phyloP scores from a whole-genome alignment of 768 basidiomycete species.

The Trametes villosa region DNA sequence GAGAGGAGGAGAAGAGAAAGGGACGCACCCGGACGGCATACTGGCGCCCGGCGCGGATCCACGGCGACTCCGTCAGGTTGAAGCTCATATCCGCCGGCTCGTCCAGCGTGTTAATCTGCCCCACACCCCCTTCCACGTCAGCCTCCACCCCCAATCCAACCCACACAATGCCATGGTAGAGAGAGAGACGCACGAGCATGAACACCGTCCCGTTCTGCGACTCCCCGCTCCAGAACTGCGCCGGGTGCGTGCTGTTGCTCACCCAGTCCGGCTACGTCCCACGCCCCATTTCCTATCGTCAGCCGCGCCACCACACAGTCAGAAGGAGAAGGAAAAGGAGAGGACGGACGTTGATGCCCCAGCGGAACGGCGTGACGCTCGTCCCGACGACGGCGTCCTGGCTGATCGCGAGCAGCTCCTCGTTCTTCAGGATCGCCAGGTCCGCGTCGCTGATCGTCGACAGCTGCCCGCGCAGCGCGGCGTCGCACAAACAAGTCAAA shows the following conservation, averaged over 20 bases:
- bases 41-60: conserved; percentile 68
- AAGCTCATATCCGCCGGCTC: conserved; percentile 62
- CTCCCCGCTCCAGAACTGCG: conserved; percentile 74
- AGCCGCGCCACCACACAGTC: neutral
- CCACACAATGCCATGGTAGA: neutral
- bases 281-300: too few species aligned
- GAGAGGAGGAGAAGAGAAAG: conserved; percentile 4
- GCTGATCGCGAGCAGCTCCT: conserved; percentile 68
- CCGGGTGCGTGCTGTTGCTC: conserved; percentile 53
- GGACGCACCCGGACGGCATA: conserved; percentile 63
- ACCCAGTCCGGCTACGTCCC: conserved; percentile 38
- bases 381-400: conserved; percentile 67
- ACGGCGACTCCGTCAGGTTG: conserved; percentile 69
- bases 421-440: conserved; percentile 62
- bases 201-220: conserved; percentile 67
- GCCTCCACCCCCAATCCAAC: neutral
- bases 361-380: conserved; percentile 67
- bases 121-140: too few species aligned
- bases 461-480: conserved; percentile 44
- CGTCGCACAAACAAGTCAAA: too few species aligned
- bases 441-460: conserved; percentile 53
- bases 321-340: neutral
- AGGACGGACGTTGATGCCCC: conserved; percentile 63
- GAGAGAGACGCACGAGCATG: conserved; percentile 60
- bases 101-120: conserved; percentile 62